Evolutionary conservation across 768 basidiomycete genomes (phyloP), one percentile per base, ranked within the genome.

Genomic region (Collybia sp.): DNA sequence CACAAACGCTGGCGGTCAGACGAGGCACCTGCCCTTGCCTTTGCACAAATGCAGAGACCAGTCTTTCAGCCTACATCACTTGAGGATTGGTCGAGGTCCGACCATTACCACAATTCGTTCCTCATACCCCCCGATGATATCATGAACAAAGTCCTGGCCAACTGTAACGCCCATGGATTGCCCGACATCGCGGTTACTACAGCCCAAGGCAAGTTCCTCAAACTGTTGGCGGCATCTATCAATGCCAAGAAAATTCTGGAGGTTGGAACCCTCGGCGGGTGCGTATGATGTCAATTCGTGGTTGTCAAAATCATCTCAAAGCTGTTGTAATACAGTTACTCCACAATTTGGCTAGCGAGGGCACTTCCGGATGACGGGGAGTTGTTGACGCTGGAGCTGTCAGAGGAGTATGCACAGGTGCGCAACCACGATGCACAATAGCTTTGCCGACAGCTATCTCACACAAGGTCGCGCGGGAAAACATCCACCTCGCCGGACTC

Each of bases 251-350:
- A 71, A 46, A 68, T 83, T 13, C 59, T 87, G 37, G 83, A 85
- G 54, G 74, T 87, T 40, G 84, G 83, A 0, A 84, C 83, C 6
- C 67, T 85, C 12, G 82, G 79, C 52, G 84, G 82, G 82, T 83
- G 51, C 41, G 58, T 53, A 17, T 30, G 3, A 15, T 32, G 25
- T 25, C 25, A 25, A 8, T 3, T 8, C 8, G 25, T 25, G 25
- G 8, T 25, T 25, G 25, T 25, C 25, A 25, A 8, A 8, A n/a
- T 37, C n/a, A 37, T 10, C 13, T n/a, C n/a, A 9, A 17, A 46
- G 16, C 40, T 30, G 36, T 20, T 12, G 13, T 32, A 12, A 15
- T n/a, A 9, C 40, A 76, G 70, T 4, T 69, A 73, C 50, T 74
- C 71, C 1, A 70, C 71, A 2, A 68, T 74, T 25, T 75, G 67